These are phyloP conservation scores for Homolaphlyctis polyrhiza DNA, from an alignment of 371 early-diverging fungal genomes.

Conservation along the genomic window DNA sequence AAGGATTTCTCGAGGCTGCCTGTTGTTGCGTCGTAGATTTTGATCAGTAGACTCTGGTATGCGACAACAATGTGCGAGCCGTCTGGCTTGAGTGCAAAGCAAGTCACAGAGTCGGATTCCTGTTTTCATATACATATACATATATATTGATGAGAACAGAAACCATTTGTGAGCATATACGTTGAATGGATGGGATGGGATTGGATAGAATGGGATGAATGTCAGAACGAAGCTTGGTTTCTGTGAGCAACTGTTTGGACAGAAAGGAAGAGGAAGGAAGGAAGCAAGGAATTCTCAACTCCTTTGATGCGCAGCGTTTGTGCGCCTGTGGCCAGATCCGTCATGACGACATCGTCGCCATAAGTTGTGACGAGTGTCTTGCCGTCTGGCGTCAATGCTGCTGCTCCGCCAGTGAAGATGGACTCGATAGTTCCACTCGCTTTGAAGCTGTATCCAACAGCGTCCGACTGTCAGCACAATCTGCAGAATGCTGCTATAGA, in stretches of 20 bases:
- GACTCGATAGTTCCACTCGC: slow-evolving; percentile 60
- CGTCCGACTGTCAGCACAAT: too few species aligned
- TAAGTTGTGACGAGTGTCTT: slow-evolving; percentile 67
- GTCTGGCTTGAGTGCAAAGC: slow-evolving; percentile 79
- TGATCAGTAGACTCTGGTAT: slow-evolving; percentile 72
- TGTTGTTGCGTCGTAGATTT: slow-evolving; percentile 69
- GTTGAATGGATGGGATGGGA: background rate
- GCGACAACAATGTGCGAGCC: slow-evolving; percentile 73
- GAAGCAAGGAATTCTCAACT: slow-evolving; percentile 20
- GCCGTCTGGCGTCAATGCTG: slow-evolving; percentile 64
- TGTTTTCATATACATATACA: too few species aligned
- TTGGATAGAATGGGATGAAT: too few species aligned
- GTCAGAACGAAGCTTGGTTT: too few species aligned
- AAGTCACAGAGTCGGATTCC: slow-evolving; percentile 83
- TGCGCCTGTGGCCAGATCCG: slow-evolving; percentile 68
- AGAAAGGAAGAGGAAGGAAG: background rate
- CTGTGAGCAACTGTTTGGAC: too few species aligned
- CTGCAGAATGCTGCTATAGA: too few species aligned
- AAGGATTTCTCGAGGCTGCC: slow-evolving; percentile 51
- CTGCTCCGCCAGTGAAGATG: slow-evolving; percentile 91
- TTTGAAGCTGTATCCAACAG: slow-evolving; percentile 13
- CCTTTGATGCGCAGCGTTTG: slow-evolving; percentile 64
- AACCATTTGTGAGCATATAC: background rate
- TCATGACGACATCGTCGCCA: slow-evolving; percentile 78
- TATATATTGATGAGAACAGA: too few species aligned